phyloP scores from a whole-genome alignment of 1,284 basidiomycete species.

The Inonotus hispidus region DNA sequence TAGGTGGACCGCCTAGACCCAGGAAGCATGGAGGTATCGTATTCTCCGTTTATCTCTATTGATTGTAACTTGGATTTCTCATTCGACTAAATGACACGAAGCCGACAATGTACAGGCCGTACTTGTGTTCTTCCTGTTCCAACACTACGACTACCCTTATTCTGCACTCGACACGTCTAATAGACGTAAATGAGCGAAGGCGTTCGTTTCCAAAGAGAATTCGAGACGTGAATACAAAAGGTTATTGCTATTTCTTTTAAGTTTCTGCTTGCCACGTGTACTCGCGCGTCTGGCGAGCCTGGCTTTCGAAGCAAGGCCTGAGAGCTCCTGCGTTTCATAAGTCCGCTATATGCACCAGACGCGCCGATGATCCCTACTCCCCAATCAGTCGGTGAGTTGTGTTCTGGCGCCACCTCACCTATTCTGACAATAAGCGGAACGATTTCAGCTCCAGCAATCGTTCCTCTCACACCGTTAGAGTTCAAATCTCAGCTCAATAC shows the following conservation, averaged over 20 bases:
- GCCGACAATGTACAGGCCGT: too few relatives aligned
- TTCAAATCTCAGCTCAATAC: not conserved
- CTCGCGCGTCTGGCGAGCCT: not conserved
- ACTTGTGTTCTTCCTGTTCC: too few relatives aligned
- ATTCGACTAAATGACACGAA: not conserved
- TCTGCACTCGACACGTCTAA: not conserved
- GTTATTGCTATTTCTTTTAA: not conserved
- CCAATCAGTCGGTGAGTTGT: not conserved
- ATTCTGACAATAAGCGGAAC: not conserved
- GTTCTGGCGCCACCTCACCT: not conserved
- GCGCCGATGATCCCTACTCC: not conserved
- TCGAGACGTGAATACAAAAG: not conserved
- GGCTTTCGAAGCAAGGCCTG: not conserved
- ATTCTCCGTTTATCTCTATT: not conserved
- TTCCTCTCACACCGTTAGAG: not conserved
- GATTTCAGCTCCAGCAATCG: not conserved
- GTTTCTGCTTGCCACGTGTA: not conserved
- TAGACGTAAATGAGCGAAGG: not conserved
- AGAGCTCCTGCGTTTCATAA: not conserved
- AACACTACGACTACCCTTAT: not conserved
- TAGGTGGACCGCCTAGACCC: not conserved
- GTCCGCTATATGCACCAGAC: not conserved
- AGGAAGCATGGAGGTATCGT: not conserved
- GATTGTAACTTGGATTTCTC: not conserved
- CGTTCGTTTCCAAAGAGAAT: not conserved